Evolutionary conservation across 164 flowering plant genomes (phyloP), one percentile per base, ranked within the genome.

Genomic region (Hamamelis virginiana): DNA sequence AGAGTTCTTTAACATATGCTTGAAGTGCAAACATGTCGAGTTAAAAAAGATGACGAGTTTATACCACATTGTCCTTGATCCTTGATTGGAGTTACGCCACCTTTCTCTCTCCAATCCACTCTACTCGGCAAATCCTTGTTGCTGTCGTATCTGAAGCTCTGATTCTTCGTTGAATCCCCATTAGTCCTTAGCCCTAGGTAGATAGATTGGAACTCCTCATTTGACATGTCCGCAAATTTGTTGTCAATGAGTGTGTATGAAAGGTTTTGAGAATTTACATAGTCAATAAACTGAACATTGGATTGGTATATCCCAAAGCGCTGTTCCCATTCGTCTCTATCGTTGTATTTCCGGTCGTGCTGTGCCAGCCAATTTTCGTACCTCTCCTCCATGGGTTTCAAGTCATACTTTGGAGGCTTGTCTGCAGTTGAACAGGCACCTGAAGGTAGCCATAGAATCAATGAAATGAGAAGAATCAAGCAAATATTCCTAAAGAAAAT

Each of bases 41-140:
- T 2, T 2, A 6, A 33, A 33, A 6, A 33, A 33, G 41, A 33
- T 33, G 41, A 22, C 38, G 9, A 18, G 58, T 65, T 3, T 57
- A 3, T 84, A 87, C 89, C 89, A 65, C 92, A 87, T 47, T 55
- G 23, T 68, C 89, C 88, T 68, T 87, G 89, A 75, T 87, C 64
- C 64, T 83, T 87, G 51, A 87, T 18, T 16, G 78, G 83, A 78
- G 86, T 87, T 9, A 87, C 88, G 27, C 83, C 85, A 0, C 85
- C 86, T n/a, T 65, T 59, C 68, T 69, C 69, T 57, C 86, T 80
- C 88, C 88, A 88, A 66, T 88, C 88, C 21, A 85, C 69, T 15
- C 22, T 51, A 0, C 18, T 27, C 2, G 87, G 81, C 63, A 67
- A 18, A 13, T 16, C 62, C 19, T 14, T 3, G 12, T 18, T 1